Evolutionary conservation across 768 basidiomycete species (phyloP).

Genomic region (Clitopilus hobsonii): DNA sequence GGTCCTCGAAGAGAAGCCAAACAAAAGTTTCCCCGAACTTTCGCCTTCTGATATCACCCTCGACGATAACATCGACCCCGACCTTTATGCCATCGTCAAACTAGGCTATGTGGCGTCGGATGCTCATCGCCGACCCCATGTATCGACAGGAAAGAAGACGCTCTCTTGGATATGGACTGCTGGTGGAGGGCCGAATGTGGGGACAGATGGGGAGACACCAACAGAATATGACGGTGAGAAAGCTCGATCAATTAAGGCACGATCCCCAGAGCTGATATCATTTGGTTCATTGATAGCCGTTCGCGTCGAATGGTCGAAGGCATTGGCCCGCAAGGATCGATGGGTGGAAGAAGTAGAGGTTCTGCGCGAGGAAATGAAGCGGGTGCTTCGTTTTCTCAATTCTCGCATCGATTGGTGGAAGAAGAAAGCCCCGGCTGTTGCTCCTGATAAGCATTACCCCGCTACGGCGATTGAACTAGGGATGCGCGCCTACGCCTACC

Average conservation of each 20-base stretch:
- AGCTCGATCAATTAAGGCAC: not conserved
- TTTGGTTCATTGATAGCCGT: conserved; percentile 1
- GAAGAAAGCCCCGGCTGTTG: not conserved
- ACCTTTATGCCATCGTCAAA: not conserved
- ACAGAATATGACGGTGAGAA: not conserved
- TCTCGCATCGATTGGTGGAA: not conserved
- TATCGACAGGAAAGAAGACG: not conserved
- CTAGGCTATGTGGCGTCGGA: not conserved
- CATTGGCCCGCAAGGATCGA: conserved; percentile 12
- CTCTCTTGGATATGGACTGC: not conserved
- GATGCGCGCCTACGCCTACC: not conserved
- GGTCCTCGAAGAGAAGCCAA: not conserved
- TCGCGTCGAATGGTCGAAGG: conserved; percentile 22
- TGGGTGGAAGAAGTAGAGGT: conserved; percentile 20
- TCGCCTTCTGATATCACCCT: not conserved
- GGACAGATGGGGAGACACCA: not conserved
- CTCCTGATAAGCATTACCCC: not conserved
- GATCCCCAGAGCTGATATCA: not conserved
- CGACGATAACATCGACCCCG: not conserved
- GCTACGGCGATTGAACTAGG: not conserved
- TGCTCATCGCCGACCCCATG: not conserved
- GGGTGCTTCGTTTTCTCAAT: conserved; percentile 1
- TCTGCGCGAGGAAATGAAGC: conserved; percentile 23
- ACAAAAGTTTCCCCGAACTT: not conserved
- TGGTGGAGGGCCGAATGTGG: not conserved